Conservation (phyloP, 345 rosid genomes). For the Citrus inodora region DNA sequence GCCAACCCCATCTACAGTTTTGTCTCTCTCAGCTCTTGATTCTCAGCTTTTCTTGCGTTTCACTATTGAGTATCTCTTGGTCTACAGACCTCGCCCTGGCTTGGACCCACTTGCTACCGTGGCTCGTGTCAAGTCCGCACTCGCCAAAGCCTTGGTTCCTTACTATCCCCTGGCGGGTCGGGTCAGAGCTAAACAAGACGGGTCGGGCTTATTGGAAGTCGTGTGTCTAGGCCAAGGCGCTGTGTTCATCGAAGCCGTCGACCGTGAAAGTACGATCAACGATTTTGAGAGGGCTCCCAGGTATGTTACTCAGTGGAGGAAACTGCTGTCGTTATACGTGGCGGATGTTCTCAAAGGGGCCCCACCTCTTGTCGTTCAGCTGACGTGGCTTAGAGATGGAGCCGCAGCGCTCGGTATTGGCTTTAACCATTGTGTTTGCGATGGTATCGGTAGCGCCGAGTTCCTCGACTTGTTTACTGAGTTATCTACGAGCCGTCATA, state of each 20-base stretch:
- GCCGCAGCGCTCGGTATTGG: constrained; percentile 66
- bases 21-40: constrained; percentile 76
- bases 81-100: constrained; percentile 40
- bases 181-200: constrained; percentile 46
- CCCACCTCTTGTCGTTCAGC: constrained; percentile 73
- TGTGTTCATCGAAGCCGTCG: constrained; percentile 54
- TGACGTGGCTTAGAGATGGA: constrained; percentile 84
- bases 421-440: constrained; percentile 67
- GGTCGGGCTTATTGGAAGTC: constrained; percentile 54
- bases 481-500: constrained; percentile 27
- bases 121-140: constrained; percentile 51
- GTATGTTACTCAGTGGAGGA: constrained; percentile 67
- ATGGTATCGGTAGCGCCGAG: constrained; percentile 74
- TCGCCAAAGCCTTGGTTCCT: constrained; percentile 54
- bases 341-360: constrained; percentile 71
- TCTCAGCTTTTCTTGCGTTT: constrained; percentile 90
- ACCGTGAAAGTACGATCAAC: constrained; percentile 27
- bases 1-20: constrained; percentile 56
- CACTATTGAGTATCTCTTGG: constrained; percentile 71
- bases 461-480: constrained; percentile 65
- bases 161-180: constrained; percentile 88
- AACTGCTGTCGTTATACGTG: constrained; percentile 53
- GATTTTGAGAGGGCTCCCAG: constrained; percentile 59
- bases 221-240: constrained; percentile 71
- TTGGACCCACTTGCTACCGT: constrained; percentile 28